Base-by-base conservation (phyloP, 106 monocot species). In the Dioscorea alata region DNA sequence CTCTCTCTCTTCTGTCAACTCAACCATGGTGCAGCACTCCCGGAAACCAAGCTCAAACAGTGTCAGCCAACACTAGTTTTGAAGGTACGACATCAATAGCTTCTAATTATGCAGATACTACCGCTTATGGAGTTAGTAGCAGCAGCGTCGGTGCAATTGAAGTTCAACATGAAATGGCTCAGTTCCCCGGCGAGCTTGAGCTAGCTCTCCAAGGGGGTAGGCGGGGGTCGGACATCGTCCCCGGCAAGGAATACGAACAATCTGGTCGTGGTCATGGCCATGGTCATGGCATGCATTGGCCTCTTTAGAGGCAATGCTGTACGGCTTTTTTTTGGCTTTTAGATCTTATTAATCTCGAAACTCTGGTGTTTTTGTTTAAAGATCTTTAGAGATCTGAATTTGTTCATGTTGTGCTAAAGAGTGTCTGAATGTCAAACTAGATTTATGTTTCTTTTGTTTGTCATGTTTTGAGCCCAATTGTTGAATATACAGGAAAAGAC, bases 1-100 rank as follows among this genome's bases (percentile, higher is more conserved):
- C 94, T 94, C 90, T 94, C 94, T 94, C 94, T 94, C 94, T 94
- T 94, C 94, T 94, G 94, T 94, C 94, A 94, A 88, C 54, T 82
- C 84, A 94, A 68, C 84, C 80, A 66, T 89, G 85, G 75, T 65
- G 67, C 63, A 67, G 64, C 64, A 32, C 62, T 25, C 22, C 74
- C 6, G 76, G 78, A 59, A 80, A 19, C 73, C 64, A 32, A 48
- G 67, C 72, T 25, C 76, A 72, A 10, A 32, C 19, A 4, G 52
- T 74, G n/a, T 34, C 74, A 4, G 42, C 66, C 13, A 60, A 56
- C 50, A 60, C 31, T 49, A 33, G 71, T 32, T 64, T 73, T 33
- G 69, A 67, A 31, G 72, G 71, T 33, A 33, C 64, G 16, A 52
- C 75, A 12, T 61, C 70, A 60, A 70, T 69, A 49, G 79, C 72